Conservation (phyloP, 2,329 filamentous ascomycete species). For the Lasiodiplodia citricola region DNA sequence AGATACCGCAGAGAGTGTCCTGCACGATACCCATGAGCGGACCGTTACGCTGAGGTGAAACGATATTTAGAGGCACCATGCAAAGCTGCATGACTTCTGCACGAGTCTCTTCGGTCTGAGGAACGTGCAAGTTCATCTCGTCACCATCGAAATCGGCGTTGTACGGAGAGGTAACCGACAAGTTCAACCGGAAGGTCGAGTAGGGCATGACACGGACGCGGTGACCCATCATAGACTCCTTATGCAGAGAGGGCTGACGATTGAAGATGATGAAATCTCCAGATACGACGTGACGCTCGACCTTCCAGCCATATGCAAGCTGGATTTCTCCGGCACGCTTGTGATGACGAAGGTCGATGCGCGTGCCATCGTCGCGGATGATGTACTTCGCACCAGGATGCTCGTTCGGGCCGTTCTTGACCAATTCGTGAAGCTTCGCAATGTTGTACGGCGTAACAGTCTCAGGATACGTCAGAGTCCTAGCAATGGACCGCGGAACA, state of each 20-base stretch:
- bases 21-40: constrained; percentile 99
- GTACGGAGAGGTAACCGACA: constrained; percentile 97
- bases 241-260: constrained; percentile 97
- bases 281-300: constrained; percentile 94
- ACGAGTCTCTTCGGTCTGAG: constrained; percentile 94
- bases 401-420: constrained; percentile 91
- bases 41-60: constrained; percentile 94
- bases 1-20: constrained; percentile 93
- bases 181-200: constrained; percentile 95
- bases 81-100: constrained; percentile 94
- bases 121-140: constrained; percentile 99
- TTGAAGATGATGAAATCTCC: constrained; percentile 99
- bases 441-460: constrained; percentile 99
- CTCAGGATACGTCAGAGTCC: constrained; percentile 93
- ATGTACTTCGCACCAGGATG: constrained; percentile 97
- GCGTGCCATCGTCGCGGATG: constrained; percentile 88
- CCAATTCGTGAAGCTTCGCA: constrained; percentile 83
- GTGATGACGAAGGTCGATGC: constrained; percentile 93
- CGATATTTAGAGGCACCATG: constrained; percentile 98
- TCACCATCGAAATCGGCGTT: constrained; percentile 99
- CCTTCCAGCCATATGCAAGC: constrained; percentile 96
- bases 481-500: constrained; percentile 90
- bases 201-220: constrained; percentile 98
- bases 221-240: constrained; percentile 99
- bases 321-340: constrained; percentile 85